Conservation (phyloP, 371 early-diverging fungal genomes). For the Syncephalis plumigaleata region DNA sequence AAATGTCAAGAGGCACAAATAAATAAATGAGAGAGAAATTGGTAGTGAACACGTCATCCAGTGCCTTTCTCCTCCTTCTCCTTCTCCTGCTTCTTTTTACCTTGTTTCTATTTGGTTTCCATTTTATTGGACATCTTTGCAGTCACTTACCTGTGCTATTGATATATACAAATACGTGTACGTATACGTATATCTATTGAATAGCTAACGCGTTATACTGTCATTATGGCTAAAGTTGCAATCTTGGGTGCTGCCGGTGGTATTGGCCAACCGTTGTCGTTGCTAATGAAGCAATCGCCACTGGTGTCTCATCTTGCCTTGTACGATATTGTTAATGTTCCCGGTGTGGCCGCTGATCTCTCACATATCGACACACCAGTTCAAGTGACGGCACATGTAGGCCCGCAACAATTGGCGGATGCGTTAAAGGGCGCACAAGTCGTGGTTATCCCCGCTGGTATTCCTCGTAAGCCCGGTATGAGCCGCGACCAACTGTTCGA, state of each 20-base stretch:
- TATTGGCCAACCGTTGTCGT: conserved; percentile 82
- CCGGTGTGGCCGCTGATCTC: conserved; percentile 95
- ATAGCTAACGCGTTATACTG: no score
- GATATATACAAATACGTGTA: no score
- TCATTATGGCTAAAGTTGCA: conserved; percentile 37
- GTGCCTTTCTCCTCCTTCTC: no score
- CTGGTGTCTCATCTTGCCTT: conserved; percentile 76
- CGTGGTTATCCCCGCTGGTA: conserved; percentile 97
- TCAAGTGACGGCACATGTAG: conserved; percentile 27
- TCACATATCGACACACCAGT: conserved; percentile 91
- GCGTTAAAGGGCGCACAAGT: conserved; percentile 77
- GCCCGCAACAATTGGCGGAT: conserved; percentile 31
- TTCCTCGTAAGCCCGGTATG: conserved; percentile 99
- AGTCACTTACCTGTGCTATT: no score
- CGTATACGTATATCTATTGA: no score
- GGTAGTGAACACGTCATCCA: no score
- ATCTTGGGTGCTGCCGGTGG: conserved; percentile 86
- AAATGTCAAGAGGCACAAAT: no score
- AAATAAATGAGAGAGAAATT: no score
- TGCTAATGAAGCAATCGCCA: conserved; percentile 67
- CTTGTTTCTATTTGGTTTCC: no score
- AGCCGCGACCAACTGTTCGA: conserved; percentile 97
- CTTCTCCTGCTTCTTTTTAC: no score
- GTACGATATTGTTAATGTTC: conserved; percentile 93
- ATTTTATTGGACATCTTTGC: no score